Conservation (phyloP, 2,329 filamentous ascomycete genomes). For the Stromatinia cepivora region DNA sequence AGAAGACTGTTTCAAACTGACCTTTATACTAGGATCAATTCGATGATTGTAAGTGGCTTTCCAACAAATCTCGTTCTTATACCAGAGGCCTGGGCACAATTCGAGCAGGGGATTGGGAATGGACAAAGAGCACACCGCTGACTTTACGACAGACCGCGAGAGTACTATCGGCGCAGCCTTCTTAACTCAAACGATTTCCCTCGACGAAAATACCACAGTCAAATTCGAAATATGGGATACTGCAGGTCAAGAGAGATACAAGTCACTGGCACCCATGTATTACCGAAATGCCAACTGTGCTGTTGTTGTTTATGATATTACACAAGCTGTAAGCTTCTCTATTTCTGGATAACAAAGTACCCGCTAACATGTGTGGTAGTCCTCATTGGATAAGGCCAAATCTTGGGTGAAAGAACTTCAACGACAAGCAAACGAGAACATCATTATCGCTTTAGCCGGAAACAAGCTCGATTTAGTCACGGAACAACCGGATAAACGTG, state of each 20-base stretch:
- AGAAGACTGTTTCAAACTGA: constrained; percentile 17
- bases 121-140: constrained; percentile 16
- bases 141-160: constrained; percentile 30
- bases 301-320: constrained; percentile 98
- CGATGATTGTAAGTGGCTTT: constrained; percentile 59
- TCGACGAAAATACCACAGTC: constrained; percentile 97
- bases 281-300: constrained; percentile 99
- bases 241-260: constrained; percentile 97
- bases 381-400: constrained; percentile 97
- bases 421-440: constrained; percentile 98
- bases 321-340: constrained; percentile 75
- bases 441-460: constrained; percentile 95
- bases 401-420: constrained; percentile 99
- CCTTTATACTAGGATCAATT: constrained; percentile 79
- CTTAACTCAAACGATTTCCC: constrained; percentile 96
- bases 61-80: neutral
- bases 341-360: neutral
- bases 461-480: constrained; percentile 97
- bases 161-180: constrained; percentile 73
- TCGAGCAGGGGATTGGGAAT: neutral
- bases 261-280: constrained; percentile 98
- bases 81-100: neutral
- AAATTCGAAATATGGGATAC: constrained; percentile 99
- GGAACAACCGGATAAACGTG: constrained; percentile 93
- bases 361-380: constrained; percentile 51